phyloP scores from a whole-genome alignment of 805 yeast species.

The Candida ulmi region DNA sequence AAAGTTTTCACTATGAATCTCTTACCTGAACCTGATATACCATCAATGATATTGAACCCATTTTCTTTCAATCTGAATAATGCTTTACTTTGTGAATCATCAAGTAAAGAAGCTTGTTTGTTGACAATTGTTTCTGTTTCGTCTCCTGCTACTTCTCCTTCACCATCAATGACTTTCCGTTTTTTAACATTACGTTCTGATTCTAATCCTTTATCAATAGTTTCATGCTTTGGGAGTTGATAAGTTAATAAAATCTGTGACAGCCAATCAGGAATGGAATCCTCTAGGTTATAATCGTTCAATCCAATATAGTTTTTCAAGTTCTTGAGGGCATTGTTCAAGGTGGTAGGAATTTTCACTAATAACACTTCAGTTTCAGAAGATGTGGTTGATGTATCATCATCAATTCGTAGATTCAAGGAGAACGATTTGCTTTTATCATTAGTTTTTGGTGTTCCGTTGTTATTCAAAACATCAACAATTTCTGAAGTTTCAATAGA shows the following conservation, averaged over 20 bases:
- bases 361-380: background rate
- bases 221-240: background rate
- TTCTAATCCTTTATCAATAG: background rate
- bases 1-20: constrained; percentile 24
- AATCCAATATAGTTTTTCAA: constrained; percentile 4
- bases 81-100: constrained; percentile 6
- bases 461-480: background rate
- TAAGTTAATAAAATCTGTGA: constrained; percentile 20
- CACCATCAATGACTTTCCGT: background rate
- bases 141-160: too few species aligned
- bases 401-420: background rate
- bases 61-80: constrained; percentile 23
- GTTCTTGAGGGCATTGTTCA: background rate
- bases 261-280: constrained; percentile 30
- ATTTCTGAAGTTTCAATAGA: constrained; percentile 4
- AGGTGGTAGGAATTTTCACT: constrained; percentile 16
- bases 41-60: constrained; percentile 41
- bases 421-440: background rate
- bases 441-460: background rate
- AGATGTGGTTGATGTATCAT: background rate
- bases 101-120: background rate
- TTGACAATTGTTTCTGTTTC: background rate
- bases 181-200: too few species aligned
- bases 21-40: constrained; percentile 54
- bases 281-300: constrained; percentile 2